phyloP scores from a whole-genome alignment of 2,329 filamentous ascomycete species.

The Stachybotrys chartarum region DNA sequence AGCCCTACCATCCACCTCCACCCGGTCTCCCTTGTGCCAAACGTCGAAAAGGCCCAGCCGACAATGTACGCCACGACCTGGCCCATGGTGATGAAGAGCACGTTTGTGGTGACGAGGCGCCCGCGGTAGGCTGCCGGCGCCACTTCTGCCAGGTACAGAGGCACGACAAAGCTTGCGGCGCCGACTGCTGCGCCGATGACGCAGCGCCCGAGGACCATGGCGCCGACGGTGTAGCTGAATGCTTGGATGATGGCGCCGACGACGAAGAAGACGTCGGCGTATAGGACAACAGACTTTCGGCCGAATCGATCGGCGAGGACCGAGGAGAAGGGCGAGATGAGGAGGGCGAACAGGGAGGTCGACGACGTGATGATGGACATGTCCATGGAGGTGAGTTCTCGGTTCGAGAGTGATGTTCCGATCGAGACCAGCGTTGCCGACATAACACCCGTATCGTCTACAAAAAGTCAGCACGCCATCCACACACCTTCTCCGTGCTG shows the following conservation, averaged over 20 bases:
- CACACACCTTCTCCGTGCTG: background rate
- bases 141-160: conserved; percentile 83
- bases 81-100: conserved; percentile 77
- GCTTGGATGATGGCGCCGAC: conserved; percentile 62
- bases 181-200: conserved; percentile 69
- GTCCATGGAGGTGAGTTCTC: conserved; percentile 52
- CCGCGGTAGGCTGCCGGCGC: conserved; percentile 71
- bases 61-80: conserved; percentile 84
- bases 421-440: conserved; percentile 62
- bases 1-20: conserved; percentile 93
- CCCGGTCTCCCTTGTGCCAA: conserved; percentile 44
- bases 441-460: conserved; percentile 62
- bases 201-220: conserved; percentile 61
- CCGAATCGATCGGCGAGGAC: conserved; percentile 56
- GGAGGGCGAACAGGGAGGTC: conserved; percentile 58
- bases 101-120: conserved; percentile 72
- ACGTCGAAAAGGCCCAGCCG: conserved; percentile 66
- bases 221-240: conserved; percentile 43
- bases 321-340: conserved; percentile 57
- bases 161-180: conserved; percentile 73
- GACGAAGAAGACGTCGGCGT: conserved; percentile 61
- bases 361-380: conserved; percentile 66
- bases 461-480: background rate
- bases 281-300: conserved; percentile 54
- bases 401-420: conserved; percentile 48